Evolutionary conservation across 768 basidiomycete genomes (phyloP), one percentile per base, ranked within the genome.

Genomic region (Sporobolomyces pararoseus): DNA sequence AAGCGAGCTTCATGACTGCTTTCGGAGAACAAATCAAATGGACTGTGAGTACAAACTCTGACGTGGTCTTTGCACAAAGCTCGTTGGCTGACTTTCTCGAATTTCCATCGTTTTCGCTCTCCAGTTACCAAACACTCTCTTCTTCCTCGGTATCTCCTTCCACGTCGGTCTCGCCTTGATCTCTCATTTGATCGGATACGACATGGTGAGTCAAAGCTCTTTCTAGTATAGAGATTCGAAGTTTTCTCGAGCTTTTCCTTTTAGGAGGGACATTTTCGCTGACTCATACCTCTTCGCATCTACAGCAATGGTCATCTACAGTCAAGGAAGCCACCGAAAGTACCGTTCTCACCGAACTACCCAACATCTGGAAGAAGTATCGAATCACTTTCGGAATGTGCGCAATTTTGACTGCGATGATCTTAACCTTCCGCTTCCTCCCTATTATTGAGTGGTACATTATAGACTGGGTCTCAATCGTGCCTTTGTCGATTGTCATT

Each of bases 331-430:
- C 91, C 37, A 87, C 90, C 78, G 83, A 86, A 55, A 89, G 88
- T 12, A 94, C 92, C 78, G 92, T 95, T 82, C 92, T 90, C 85
- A 85, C 88, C 60, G 91, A 94, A 78, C 86, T 92, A 16, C 92
- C 92, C 2, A 85, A 85, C 65, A 92, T 94, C 78, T 81, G 88
- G 77, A 85, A 85, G 70, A 86, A 89, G 4, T 94, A 89, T 81
- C 86, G 88, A 82, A 76, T 85, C 62, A 83, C 23, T 25, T 68
- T 68, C 69, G 68, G 84, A 25, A 64, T 89, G 27, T 86, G 84
- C 55, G 81, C 2, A 1, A 7, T 83, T n/a, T 70, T 82, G 17
- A 82, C 87, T 67, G 82, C 80, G 14, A 81, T 78, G 55, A 87
- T 91, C 77, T 78, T 86, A 65, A 72, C 91, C 27, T 68, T 68